A percentile compares a stretch with the other conserved stretches of the same genome.
Evolutionary conservation across 2,329 filamentous ascomycete species (phyloP).

Genomic region (Orbilia javanica): DNA sequence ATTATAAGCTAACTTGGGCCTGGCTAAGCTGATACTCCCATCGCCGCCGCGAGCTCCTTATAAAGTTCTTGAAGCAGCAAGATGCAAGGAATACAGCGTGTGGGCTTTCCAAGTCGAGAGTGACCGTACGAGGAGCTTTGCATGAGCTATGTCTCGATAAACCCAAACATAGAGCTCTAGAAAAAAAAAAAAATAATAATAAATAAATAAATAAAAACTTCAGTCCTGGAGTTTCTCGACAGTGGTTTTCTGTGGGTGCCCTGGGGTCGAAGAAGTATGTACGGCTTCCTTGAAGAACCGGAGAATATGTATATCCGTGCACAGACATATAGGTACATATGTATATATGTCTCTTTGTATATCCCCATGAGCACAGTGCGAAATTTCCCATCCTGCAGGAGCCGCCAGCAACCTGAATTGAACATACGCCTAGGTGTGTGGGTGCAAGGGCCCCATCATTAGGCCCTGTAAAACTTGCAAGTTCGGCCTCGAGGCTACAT

Average conservation of each 20-base stretch:
- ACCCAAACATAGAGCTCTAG: too few relatives aligned
- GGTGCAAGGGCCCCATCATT: neutral
- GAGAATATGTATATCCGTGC: neutral
- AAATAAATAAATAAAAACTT: too few relatives aligned
- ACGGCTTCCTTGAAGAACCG: neutral
- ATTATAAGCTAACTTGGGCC: neutral
- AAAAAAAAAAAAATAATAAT: too few relatives aligned
- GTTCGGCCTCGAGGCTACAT: too few relatives aligned
- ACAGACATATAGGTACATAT: neutral
- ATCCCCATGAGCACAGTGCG: neutral
- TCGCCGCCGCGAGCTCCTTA: conserved; percentile 11
- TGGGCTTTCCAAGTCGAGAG: conserved; percentile 41
- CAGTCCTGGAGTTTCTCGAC: too few relatives aligned
- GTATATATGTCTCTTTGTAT: neutral
- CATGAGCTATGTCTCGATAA: neutral
- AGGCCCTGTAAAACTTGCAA: conserved; percentile 13
- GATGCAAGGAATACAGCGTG: conserved; percentile 25
- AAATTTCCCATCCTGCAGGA: conserved; percentile 8
- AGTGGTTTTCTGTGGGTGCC: too few relatives aligned
- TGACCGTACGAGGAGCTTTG: conserved; percentile 28
- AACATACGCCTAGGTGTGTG: neutral
- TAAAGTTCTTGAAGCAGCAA: conserved; percentile 30
- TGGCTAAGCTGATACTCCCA: neutral
- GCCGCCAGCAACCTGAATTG: neutral
- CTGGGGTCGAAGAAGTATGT: too few relatives aligned